These are phyloP conservation scores for Debaryomyces castellii DNA, from an alignment of 805 yeast genomes.

Conservation along the genomic window DNA sequence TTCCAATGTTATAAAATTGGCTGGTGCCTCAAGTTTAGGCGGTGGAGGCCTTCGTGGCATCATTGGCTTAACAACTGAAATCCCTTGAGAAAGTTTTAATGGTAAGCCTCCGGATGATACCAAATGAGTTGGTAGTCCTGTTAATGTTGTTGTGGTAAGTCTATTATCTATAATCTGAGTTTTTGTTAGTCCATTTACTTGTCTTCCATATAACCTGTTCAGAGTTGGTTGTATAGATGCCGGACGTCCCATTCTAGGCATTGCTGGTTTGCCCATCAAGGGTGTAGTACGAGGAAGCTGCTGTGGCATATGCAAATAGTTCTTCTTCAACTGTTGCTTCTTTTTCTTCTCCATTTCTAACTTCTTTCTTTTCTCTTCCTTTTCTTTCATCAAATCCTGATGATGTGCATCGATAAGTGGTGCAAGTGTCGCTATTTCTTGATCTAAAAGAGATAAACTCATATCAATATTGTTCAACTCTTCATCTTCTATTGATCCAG, in stretches of 20 bases:
- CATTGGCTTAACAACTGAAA: constrained; percentile 10
- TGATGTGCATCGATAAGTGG: constrained; percentile 39
- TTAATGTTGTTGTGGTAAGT: constrained; percentile 17
- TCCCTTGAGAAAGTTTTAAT: constrained; percentile 18
- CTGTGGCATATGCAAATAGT: neutral
- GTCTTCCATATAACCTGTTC: constrained; percentile 33
- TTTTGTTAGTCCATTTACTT: constrained; percentile 16
- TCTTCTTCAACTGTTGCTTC: constrained; percentile 11
- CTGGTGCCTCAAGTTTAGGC: constrained; percentile 35
- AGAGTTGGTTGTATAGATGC: constrained; percentile 47
- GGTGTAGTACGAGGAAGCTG: constrained; percentile 18
- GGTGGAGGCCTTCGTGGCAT: constrained; percentile 32
- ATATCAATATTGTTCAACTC: constrained; percentile 17
- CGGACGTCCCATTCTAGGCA: constrained; percentile 45
- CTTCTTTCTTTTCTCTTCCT: constrained; percentile 17
- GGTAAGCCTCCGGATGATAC: constrained; percentile 15
- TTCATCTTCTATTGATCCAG: constrained; percentile 25
- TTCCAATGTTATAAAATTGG: constrained; percentile 24
- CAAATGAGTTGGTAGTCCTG: constrained; percentile 21
- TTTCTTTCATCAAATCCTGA: constrained; percentile 23
- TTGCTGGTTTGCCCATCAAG: constrained; percentile 32
- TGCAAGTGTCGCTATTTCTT: constrained; percentile 39
- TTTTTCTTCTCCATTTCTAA: constrained; percentile 20
- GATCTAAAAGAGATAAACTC: constrained; percentile 34
- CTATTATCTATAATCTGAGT: constrained; percentile 20